Percentiles rank a stretch among this genome's conserved stretches.
phyloP scores from a whole-genome alignment of 108 stramenopile species.

The Fragilaria crotonensis region DNA sequence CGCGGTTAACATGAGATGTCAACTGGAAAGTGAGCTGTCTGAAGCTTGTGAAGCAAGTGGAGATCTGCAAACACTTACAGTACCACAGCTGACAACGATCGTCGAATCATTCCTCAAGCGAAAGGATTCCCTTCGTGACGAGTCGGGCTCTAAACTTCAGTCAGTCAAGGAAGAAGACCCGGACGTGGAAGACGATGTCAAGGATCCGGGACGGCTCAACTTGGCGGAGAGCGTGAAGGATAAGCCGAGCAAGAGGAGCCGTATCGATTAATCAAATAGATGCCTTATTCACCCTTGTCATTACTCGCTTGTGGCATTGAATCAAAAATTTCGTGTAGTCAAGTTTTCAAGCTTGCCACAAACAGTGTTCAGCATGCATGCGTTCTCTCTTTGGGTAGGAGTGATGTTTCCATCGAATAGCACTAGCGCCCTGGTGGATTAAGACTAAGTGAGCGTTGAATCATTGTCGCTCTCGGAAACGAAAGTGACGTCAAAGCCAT shows the following conservation, averaged over 20 bases:
- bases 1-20: constrained; percentile 50
- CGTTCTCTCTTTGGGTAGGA: background rate
- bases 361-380: background rate
- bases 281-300: no score
- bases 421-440: background rate
- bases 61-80: no score
- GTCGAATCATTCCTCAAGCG: no score
- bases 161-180: constrained; percentile 9
- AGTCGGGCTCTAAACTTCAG: no score
- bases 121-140: no score
- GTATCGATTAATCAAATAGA: background rate
- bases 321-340: no score
- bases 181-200: background rate
- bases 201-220: background rate
- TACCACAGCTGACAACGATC: no score
- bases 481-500: background rate
- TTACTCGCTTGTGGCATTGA: no score
- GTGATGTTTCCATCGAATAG: background rate
- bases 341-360: background rate
- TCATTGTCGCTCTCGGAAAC: background rate
- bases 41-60: no score
- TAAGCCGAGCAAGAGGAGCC: background rate
- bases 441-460: background rate
- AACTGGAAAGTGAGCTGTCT: constrained; percentile 9
- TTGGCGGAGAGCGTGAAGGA: background rate